Evolutionary conservation across 352 stramenopile genomes (phyloP).

Genomic region (Peronospora farinosa): DNA sequence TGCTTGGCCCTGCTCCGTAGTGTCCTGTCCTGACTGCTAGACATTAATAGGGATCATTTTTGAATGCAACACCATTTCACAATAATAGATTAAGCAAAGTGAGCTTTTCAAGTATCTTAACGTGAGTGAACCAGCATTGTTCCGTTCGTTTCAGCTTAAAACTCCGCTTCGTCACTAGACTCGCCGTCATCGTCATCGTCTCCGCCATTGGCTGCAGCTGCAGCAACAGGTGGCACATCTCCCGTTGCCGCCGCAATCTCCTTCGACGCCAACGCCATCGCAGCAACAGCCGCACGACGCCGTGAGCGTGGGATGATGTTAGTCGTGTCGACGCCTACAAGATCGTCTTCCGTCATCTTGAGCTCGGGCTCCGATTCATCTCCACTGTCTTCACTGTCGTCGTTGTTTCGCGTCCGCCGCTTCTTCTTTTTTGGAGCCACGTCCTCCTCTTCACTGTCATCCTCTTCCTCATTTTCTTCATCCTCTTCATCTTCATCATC

Average conservation of each 20-base stretch:
- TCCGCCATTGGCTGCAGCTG: not conserved
- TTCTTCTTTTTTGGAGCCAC: conserved; percentile 60
- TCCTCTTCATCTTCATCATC: conserved; percentile 42
- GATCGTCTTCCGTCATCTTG: conserved; percentile 84
- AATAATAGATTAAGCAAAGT: conserved; percentile 3
- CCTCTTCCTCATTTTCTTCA: conserved; percentile 43
- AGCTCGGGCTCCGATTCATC: conserved; percentile 66
- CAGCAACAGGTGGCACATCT: conserved; percentile 6
- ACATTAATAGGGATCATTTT: not conserved
- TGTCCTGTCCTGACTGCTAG: not conserved
- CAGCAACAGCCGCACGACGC: conserved; percentile 63
- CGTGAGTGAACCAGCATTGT: not conserved
- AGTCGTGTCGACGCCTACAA: conserved; percentile 73
- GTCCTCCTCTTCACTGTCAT: conserved; percentile 45
- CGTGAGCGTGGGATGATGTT: conserved; percentile 81
- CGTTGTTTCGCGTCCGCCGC: conserved; percentile 52
- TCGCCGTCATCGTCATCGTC: conserved; percentile 55
- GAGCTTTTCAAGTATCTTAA: conserved; percentile 3
- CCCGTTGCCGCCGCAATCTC: conserved; percentile 31
- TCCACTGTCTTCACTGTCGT: conserved; percentile 55
- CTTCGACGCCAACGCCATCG: conserved; percentile 60
- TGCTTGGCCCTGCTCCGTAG: conserved; percentile 23
- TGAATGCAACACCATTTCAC: not conserved
- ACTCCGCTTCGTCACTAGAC: conserved; percentile 81
- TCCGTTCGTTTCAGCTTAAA: conserved; percentile 35